Evolutionary conservation across 768 basidiomycete genomes (phyloP).

Genomic region (Termitomyces sp.): DNA sequence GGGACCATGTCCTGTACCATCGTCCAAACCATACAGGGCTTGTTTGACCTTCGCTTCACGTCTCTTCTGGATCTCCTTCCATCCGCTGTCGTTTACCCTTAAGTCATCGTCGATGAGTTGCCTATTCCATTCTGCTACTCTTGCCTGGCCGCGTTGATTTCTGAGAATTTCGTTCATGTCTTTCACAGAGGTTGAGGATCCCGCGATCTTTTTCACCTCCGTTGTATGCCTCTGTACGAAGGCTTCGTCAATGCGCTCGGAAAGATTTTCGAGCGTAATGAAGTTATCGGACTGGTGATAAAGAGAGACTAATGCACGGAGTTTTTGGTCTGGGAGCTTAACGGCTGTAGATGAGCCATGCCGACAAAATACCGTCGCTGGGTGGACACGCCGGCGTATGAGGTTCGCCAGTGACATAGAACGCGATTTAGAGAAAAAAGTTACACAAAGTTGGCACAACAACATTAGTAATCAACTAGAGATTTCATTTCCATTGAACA

Average conservation of each 20-base stretch:
- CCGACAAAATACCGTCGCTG: conserved; percentile 8
- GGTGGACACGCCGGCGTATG: conserved; percentile 11
- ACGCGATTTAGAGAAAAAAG: not conserved
- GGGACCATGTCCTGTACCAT: conserved; percentile 24
- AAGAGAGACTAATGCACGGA: conserved; percentile 71
- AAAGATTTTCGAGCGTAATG: conserved; percentile 67
- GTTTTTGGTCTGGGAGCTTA: conserved; percentile 48
- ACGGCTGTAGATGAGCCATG: conserved; percentile 18
- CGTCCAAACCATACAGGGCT: conserved; percentile 49
- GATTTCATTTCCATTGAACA: too few species aligned
- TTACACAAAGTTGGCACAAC: not conserved
- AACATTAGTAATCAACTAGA: not conserved
- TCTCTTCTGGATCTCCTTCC: conserved; percentile 21
- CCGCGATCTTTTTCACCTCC: not conserved
- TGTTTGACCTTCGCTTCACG: conserved; percentile 43
- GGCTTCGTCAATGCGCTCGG: conserved; percentile 56
- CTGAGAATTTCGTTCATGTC: conserved; percentile 17
- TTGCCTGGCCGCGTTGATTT: conserved; percentile 26
- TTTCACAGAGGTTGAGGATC: conserved; percentile 10
- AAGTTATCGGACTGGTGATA: conserved; percentile 74
- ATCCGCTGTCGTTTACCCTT: not conserved
- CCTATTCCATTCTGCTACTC: conserved; percentile 33
- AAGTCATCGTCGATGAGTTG: conserved; percentile 2
- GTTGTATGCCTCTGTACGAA: conserved; percentile 27
- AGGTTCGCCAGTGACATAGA: conserved; percentile 11